Evolutionary conservation across 2,329 filamentous ascomycete species (phyloP), one percentile per base, ranked within the genome.

Genomic region (Fusarium annulatum): DNA sequence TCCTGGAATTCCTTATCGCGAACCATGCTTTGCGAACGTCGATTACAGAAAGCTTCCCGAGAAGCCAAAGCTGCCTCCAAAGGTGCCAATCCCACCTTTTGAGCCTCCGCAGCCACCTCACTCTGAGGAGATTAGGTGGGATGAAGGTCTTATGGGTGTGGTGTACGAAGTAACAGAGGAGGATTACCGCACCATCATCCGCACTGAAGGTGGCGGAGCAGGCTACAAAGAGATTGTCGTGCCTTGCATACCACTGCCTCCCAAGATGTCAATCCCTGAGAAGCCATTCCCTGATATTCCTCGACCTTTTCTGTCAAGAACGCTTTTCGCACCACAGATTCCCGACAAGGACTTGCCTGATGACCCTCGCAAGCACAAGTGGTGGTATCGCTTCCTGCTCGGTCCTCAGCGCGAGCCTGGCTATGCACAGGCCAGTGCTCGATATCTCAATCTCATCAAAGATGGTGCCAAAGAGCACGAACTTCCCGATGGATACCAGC

Each of bases 11-110:
- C 94, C 96, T 0, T 98, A 98, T 83, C 79, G 84, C 18, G 96
- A 98, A 82, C 96, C 96, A 2, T 97, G 96, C 81, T 98, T 98
- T 81, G 95, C 94, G 64, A 97, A 97, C 78, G 92, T 92, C 5
- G 88, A 88, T 21, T 86, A 87, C 59, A 89, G 92, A 53, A 86
- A 90, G 79, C 73, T 87, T 45, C 86, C 85, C 21, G 84, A 83
- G 67, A 77, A 80, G 64, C 79, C 77, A 19, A 78, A 78, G 66
- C 79, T 82, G 36, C 81, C 82, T 23, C 80, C 76, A 33, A 77
- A 76, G 48, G 62, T 80, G n/a, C 80, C 77, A 11, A 68, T 78
- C 30, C 76, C 76, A 9, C 61, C 75, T 19, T 73, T 77, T 45
- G 61, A 76, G 16, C 76, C 76, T 33, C 76, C 73, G n/a, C 66